Evolutionary conservation across 306 rosid genomes (phyloP).

Genomic region (Lupinus albus): DNA sequence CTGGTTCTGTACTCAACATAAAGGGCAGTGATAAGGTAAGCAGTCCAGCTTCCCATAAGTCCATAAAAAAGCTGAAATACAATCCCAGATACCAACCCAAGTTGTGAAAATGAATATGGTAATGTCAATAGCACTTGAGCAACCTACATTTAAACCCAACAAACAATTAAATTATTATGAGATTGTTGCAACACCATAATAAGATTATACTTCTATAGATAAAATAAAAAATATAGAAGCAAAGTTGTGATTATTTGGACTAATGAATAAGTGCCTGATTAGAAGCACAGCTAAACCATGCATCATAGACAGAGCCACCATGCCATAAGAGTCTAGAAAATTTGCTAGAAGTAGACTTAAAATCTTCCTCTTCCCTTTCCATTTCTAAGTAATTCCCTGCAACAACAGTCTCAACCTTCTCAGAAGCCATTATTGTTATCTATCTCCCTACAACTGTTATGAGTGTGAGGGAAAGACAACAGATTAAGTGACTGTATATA

Average conservation of each 20-base stretch:
- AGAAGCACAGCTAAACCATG: constrained; percentile 98
- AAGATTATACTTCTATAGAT: background rate
- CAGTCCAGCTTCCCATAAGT: constrained; percentile 98
- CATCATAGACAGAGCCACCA: constrained; percentile 98
- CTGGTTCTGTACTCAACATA: constrained; percentile 96
- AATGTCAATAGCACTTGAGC: constrained; percentile 97
- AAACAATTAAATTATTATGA: constrained; percentile 20
- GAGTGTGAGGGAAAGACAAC: constrained; percentile 39
- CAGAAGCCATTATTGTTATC: constrained; percentile 73
- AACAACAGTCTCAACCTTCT: constrained; percentile 92
- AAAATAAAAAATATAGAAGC: background rate
- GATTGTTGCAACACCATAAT: background rate
- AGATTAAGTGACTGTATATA: constrained; percentile 50
- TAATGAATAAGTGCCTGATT: constrained; percentile 65
- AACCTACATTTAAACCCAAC: constrained; percentile 59
- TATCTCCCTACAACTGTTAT: constrained; percentile 37
- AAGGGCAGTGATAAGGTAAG: constrained; percentile 88
- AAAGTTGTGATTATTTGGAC: constrained; percentile 6
- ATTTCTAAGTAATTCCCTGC: constrained; percentile 93
- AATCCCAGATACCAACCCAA: constrained; percentile 92
- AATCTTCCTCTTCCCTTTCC: constrained; percentile 75
- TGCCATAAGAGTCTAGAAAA: constrained; percentile 76
- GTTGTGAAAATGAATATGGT: constrained; percentile 95
- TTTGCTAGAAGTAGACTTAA: constrained; percentile 59
- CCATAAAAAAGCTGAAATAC: constrained; percentile 93